Evolutionary conservation across 257 asterid genomes (phyloP), one percentile per base, ranked within the genome.

Genomic region (Eustoma russellianum): DNA sequence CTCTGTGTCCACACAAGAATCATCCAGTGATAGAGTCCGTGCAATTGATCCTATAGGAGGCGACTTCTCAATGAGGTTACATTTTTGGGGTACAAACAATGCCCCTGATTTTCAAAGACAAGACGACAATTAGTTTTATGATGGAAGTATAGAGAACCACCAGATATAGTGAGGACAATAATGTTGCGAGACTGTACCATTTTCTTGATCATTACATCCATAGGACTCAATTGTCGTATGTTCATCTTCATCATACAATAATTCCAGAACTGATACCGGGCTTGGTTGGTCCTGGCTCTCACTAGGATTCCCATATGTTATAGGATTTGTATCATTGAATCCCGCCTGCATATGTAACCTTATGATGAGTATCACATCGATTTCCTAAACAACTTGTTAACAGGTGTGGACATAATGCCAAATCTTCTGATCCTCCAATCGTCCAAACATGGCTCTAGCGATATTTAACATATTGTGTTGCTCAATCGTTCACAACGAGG

Each of bases 11-110:
- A 72, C 51, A 64, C 80, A 74, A 28, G 82, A 71, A 51, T 82
- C 85, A 0, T 83, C 85, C 81, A 80, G 77, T 53, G 89, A 75
- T 19, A 86, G 77, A 38, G 92, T 75, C 17, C 95, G 94, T 6
- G 96, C 76, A 47, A 91, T 77, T 55, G 98, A 83, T 55, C 98
- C 98, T 66, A 86, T 91, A 6, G 94, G 98, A n/a, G 96, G 98
- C 51, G 98, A 91, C 67, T 91, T 91, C 70, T 80, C 98, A 30
- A 91, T 83, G 77, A 87, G 76, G 70, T 79, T 83, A 57, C 81
- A 84, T 71, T 68, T 62, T 14, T 68, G 48, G 56, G 70, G 75
- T 44, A 41, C 70, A 12, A 69, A 66, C 62, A 74, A 60, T 71
- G 72, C 89, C 10, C 88, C 95, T 89, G 86, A 19, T 48, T 59